Base-by-base conservation (phyloP, 192 early-diverging fungal genomes). In the Linderina pennispora region DNA sequence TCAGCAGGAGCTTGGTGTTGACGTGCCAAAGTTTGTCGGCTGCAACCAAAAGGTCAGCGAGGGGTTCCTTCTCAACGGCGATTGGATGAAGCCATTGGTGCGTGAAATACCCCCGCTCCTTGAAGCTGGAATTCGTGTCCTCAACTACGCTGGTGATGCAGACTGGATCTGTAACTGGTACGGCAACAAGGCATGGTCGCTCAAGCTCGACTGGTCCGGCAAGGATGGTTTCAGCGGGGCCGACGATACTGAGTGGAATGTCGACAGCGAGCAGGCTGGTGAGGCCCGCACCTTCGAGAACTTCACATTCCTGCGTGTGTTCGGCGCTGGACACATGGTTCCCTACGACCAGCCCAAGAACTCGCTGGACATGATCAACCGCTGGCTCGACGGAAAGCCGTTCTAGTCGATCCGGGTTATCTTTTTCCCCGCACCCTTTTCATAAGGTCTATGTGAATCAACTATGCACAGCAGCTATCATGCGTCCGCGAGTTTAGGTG, bases 131-230 rank as follows among this genome's bases (percentile, higher is more conserved):
- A 66, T 94, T 43, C 80, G 80, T 14, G 75, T 93, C 6, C 55
- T 98, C 23, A 76, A 90, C 41, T 94, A 93, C 68, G 84, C 84
- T 45, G 92, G 92, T 31, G 89, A 91, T 48, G 87, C 86, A 8
- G 91, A 93, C 52, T 88, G 80, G 39, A 91, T 91, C 47, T 93
- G 90, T 76, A 90, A 89, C 71, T 88, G 80, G 77, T 56, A 76
- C 45, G 82, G 70, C 28, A 94, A 91, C 75, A 87, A 89, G 74
- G 85, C 79, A 0, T 88, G 90, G 87, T 64, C 81, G 21, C 53
- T 88, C n/a, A 80, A 78, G 23, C 65, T 98, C 19, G 66, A 82
- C 8, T 98, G 94, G 94, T 59, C 64, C 31, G 85, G 89, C 23
- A 63, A 79, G 47, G 44, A 73, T 2, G 87, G 74, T n/a, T 89